These are phyloP conservation scores for Annona squamosa DNA, from an alignment of 164 flowering plant species.

Conservation along the genomic window DNA sequence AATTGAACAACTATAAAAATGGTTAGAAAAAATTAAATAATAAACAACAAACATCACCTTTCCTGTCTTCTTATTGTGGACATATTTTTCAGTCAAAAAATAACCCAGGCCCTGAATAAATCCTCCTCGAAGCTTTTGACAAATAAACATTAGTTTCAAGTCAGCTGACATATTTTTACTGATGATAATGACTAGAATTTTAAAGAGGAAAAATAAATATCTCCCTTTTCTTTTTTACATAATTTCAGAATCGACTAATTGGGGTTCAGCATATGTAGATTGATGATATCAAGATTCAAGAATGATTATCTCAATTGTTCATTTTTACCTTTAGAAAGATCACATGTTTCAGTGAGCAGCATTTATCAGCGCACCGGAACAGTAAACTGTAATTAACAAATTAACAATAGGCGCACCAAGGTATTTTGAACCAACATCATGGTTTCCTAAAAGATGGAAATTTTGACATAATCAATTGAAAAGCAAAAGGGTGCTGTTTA, in stretches of 20 bases:
- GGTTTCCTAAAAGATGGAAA: not conserved
- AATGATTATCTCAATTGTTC: no score
- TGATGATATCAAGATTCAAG: no score
- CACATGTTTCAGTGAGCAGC: no score
- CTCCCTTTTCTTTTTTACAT: not conserved
- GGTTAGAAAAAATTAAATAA: not conserved
- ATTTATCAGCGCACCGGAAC: no score
- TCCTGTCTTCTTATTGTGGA: conserved; percentile 1
- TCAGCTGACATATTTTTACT: no score
- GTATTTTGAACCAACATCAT: no score
- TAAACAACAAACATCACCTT: not conserved
- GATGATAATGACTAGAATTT: not conserved
- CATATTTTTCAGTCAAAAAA: conserved; percentile 7
- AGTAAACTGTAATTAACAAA: no score
- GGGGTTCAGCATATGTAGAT: not conserved
- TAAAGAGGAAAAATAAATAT: not conserved
- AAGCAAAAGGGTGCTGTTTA: not conserved
- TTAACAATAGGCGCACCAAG: no score
- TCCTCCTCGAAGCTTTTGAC: conserved; percentile 7
- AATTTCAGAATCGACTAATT: not conserved
- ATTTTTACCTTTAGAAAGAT: no score
- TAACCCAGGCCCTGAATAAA: conserved; percentile 10
- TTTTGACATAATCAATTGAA: not conserved
- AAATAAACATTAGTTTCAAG: not conserved
- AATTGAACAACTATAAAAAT: not conserved